phyloP scores from a whole-genome alignment of 2,329 filamentous ascomycete species.

The Pseudopyrenochaeta lycopersici region DNA sequence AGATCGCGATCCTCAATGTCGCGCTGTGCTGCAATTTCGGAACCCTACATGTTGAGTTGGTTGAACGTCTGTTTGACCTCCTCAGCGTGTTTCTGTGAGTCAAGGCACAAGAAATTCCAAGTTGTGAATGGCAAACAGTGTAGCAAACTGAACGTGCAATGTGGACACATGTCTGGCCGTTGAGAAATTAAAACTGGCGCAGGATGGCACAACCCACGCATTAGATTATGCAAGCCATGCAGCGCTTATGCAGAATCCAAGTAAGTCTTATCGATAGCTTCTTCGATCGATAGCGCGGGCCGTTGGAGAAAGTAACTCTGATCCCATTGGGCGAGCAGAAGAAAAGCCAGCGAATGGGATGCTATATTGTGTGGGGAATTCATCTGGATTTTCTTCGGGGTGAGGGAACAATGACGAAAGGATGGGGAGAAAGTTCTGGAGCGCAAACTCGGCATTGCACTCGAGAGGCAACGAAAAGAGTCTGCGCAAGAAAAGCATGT shows the following conservation, averaged over 20 bases:
- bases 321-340: background rate
- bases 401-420: background rate
- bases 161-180: constrained; percentile 1
- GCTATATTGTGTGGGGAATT: background rate
- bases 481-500: background rate
- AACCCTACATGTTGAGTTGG: background rate
- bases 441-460: constrained; percentile 18
- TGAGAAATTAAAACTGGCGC: constrained; percentile 22
- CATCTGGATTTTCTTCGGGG: background rate
- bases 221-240: constrained; percentile 9
- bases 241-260: constrained; percentile 23
- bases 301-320: constrained; percentile 3
- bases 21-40: background rate
- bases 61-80: too few relatives aligned
- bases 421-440: constrained; percentile 22
- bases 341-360: constrained; percentile 1
- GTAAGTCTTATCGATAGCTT: constrained; percentile 21
- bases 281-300: constrained; percentile 10
- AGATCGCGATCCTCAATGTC: background rate
- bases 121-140: background rate
- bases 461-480: constrained; percentile 1
- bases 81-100: background rate
- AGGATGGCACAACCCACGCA: constrained; percentile 4
- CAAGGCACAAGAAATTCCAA: background rate
- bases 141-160: background rate